Conservation (phyloP, 345 rosid species). For the Sonneratia caseolaris region DNA sequence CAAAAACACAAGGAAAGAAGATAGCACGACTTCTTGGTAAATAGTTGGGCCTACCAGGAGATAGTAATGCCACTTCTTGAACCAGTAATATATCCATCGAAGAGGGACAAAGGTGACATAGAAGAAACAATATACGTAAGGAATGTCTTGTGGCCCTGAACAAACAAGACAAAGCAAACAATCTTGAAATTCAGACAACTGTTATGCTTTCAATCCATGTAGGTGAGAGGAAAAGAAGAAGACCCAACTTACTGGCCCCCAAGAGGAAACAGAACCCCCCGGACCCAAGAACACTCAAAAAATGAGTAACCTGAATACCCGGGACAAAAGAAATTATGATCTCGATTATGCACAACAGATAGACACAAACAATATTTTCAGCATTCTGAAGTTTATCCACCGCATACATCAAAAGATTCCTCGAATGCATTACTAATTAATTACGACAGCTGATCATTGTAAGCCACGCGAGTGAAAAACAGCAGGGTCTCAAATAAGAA, state of each 20-base stretch:
- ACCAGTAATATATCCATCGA: conserved; percentile 93
- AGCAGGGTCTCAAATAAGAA: background rate
- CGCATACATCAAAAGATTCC: background rate
- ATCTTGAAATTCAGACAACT: background rate
- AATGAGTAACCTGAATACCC: conserved; percentile 63
- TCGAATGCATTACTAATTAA: background rate
- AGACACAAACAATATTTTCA: background rate
- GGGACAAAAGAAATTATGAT: conserved; percentile 2
- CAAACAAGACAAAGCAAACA: background rate
- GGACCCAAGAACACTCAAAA: conserved; percentile 82
- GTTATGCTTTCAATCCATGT: background rate
- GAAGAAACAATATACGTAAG: conserved; percentile 74
- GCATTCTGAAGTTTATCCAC: background rate
- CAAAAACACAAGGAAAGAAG: background rate
- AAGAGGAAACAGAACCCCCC: conserved; percentile 88
- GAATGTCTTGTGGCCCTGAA: conserved; percentile 85
- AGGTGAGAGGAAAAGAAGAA: background rate
- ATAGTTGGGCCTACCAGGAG: conserved; percentile 57
- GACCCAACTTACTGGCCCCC: conserved; percentile 70
- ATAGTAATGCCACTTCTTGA: conserved; percentile 96
- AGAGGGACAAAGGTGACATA: conserved; percentile 82
- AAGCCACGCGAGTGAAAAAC: background rate
- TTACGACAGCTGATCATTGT: background rate
- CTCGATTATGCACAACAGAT: background rate
- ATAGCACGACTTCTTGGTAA: background rate